These are phyloP conservation scores for Sutorius eximius DNA, from an alignment of 1,284 basidiomycete species.

Conservation along the genomic window DNA sequence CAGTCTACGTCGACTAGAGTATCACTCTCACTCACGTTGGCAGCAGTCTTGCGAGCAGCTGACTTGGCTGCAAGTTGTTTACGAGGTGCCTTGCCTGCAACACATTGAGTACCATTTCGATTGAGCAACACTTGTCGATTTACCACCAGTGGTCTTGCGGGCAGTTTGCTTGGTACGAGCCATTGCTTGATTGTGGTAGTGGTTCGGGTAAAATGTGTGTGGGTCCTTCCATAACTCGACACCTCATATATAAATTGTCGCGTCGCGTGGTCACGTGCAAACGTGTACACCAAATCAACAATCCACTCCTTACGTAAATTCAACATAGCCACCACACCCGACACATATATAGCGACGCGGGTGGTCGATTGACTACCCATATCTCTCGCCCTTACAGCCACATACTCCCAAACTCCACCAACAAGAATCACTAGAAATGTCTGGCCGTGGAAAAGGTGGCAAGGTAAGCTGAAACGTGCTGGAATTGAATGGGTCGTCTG, in stretches of 20 bases:
- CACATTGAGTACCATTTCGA: not conserved
- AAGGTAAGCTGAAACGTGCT: constrained; percentile 37
- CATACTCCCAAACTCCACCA: constrained; percentile 1
- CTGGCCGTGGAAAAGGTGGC: constrained; percentile 76
- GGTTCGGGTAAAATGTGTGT: not conserved
- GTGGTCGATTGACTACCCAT: not conserved
- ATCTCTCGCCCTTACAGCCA: constrained; percentile 9
- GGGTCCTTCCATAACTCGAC: not conserved
- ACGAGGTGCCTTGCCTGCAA: constrained; percentile 75
- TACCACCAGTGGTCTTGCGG: constrained; percentile 82
- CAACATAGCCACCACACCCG: constrained; percentile 37
- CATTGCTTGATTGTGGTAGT: constrained; percentile 30
- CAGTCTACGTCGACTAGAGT: not conserved
- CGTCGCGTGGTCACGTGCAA: constrained; percentile 44
- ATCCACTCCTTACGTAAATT: constrained; percentile 35
- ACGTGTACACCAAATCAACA: constrained; percentile 34
- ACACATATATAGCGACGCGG: constrained; percentile 40
- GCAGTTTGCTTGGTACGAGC: constrained; percentile 78
- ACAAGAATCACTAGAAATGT: constrained; percentile 48
- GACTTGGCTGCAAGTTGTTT: constrained; percentile 91
- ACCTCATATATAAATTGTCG: constrained; percentile 38
- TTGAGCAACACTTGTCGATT: constrained; percentile 10
- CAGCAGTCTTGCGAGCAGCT: constrained; percentile 62
- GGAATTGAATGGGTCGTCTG: not conserved
- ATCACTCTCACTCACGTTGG: constrained; percentile 38